These are phyloP conservation scores for Eucommia ulmoides DNA, from an alignment of 257 asterid species.

Conservation along the genomic window DNA sequence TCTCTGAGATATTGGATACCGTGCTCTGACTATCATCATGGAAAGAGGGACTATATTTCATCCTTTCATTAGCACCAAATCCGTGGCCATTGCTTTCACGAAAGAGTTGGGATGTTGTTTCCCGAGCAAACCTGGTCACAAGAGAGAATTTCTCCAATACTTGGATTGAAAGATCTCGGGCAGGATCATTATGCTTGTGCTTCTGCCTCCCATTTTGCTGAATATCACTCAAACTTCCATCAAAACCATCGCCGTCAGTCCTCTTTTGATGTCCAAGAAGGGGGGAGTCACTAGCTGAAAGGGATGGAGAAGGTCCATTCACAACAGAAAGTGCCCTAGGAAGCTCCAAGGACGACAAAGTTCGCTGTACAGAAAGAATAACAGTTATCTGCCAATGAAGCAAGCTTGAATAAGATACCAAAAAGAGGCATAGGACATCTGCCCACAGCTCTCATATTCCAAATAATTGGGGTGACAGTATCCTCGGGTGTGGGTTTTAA, in stretches of 20 bases:
- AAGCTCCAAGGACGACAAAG: slow-evolving; percentile 89
- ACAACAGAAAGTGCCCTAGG: slow-evolving; percentile 58
- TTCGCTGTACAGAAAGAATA: no score
- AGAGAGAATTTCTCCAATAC: slow-evolving; percentile 95
- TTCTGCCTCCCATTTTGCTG: slow-evolving; percentile 51
- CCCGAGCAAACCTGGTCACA: slow-evolving; percentile 97
- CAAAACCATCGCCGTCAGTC: slow-evolving; percentile 17
- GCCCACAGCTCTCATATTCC: background rate
- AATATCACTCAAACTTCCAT: slow-evolving; percentile 22
- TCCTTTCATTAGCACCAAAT: slow-evolving; percentile 42
- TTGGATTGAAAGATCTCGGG: slow-evolving; percentile 80
- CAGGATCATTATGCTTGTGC: slow-evolving; percentile 73
- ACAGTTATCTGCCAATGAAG: no score
- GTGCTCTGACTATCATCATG: slow-evolving; percentile 19
- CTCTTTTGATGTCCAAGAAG: slow-evolving; percentile 27
- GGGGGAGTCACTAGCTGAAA: slow-evolving; percentile 30
- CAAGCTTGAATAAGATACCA: no score
- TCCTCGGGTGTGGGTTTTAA: no score
- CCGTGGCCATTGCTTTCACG: slow-evolving; percentile 61
- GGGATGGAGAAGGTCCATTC: slow-evolving; percentile 35
- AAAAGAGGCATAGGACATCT: background rate
- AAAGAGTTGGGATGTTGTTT: slow-evolving; percentile 92
- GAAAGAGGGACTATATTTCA: slow-evolving; percentile 31
- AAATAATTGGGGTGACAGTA: background rate
- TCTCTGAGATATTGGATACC: slow-evolving; percentile 25